phyloP scores from a whole-genome alignment of 1,284 basidiomycete genomes.

The Ustilago shanxiensis region DNA sequence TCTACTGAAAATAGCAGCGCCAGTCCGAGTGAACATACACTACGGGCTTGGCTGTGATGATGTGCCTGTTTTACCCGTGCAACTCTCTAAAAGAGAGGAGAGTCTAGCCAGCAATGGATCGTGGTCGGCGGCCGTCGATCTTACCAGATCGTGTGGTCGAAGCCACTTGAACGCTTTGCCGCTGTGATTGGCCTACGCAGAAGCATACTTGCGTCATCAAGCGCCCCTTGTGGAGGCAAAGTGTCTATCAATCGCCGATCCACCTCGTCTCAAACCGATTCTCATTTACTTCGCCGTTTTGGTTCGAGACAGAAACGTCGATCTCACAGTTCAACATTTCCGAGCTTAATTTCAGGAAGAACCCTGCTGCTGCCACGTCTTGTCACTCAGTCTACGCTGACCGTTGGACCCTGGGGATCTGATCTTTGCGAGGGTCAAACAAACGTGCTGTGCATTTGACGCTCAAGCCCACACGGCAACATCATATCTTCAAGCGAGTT shows the following conservation, averaged over 20 bases:
- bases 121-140: conserved; percentile 21
- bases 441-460: too few relatives aligned
- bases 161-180: background rate
- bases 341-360: conserved; percentile 15
- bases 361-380: conserved; percentile 7
- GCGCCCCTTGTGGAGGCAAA: conserved; percentile 32
- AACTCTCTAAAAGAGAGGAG: background rate
- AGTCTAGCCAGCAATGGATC: background rate
- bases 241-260: background rate
- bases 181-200: conserved; percentile 19
- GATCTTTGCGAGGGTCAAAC: too few relatives aligned
- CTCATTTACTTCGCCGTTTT: background rate
- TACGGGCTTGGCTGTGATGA: conserved; percentile 3
- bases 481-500: background rate
- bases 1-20: conserved; percentile 28
- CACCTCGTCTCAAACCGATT: background rate
- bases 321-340: conserved; percentile 15
- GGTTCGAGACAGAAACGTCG: background rate
- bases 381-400: background rate
- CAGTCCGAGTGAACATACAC: background rate
- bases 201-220: conserved; percentile 36
- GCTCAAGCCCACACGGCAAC: conserved; percentile 7
- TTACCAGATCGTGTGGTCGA: conserved; percentile 27
- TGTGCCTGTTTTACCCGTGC: conserved; percentile 1
- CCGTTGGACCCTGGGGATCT: conserved; percentile 16